These are phyloP conservation scores for Arthrobotrys musiformis DNA, from an alignment of 2,329 filamentous ascomycete genomes.

Conservation along the genomic window DNA sequence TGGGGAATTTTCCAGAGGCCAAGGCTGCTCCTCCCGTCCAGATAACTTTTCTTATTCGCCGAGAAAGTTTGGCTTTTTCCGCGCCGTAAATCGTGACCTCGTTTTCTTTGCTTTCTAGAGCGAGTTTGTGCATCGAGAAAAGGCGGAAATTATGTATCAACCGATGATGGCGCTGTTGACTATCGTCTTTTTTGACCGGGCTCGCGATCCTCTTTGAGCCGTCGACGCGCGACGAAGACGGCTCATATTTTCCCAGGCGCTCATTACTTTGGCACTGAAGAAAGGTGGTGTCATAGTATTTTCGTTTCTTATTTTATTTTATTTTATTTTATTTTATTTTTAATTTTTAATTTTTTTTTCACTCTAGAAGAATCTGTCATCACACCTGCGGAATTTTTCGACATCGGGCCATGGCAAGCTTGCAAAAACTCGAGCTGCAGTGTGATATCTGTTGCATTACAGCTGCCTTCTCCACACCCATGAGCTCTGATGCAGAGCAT, in stretches of 20 bases:
- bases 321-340: too few species aligned
- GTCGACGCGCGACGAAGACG: conserved; percentile 26
- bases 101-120: background rate
- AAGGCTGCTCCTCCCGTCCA: conserved; percentile 35
- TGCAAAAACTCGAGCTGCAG: conserved; percentile 2
- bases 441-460: conserved; percentile 47
- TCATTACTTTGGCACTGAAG: conserved; percentile 6
- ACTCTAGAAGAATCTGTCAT: conserved; percentile 9
- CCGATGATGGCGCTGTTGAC: conserved; percentile 19
- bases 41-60: conserved; percentile 45
- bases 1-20: conserved; percentile 32
- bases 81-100: background rate
- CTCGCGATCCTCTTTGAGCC: background rate
- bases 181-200: background rate
- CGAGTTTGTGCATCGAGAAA: conserved; percentile 14
- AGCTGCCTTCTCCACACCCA: conserved; percentile 34
- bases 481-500: conserved; percentile 14
- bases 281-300: conserved; percentile 36
- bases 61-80: conserved; percentile 16
- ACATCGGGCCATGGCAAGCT: background rate
- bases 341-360: conserved; percentile 18
- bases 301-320: too few species aligned
- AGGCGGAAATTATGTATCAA: conserved; percentile 50
- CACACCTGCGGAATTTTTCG: conserved; percentile 1
- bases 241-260: conserved; percentile 36